Conservation (phyloP, 768 basidiomycete genomes). For the Leucocoprinus sp. region DNA sequence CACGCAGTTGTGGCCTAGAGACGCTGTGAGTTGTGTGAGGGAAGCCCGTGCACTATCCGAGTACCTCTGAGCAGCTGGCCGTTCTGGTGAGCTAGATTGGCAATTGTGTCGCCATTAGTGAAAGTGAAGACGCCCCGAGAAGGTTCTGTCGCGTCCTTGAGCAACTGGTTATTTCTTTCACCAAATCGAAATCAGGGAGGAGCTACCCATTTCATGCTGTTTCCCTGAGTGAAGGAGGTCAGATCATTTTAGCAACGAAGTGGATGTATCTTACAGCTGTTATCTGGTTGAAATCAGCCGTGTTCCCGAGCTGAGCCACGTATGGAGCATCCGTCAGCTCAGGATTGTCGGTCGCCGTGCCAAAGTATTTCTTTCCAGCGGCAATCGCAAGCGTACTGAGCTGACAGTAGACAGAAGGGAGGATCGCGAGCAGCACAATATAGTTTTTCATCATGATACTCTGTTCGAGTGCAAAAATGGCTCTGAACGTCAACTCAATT, state of each 20-base stretch:
- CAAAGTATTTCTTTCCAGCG: slow-evolving; percentile 41
- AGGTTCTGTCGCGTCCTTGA: slow-evolving; percentile 46
- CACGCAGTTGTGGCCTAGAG: slow-evolving; percentile 36
- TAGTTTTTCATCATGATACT: neutral
- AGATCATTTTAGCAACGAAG: neutral
- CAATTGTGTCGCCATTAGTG: slow-evolving; percentile 36
- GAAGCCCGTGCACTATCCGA: neutral
- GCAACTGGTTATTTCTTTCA: neutral
- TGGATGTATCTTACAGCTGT: slow-evolving; percentile 27
- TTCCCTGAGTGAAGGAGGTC: slow-evolving; percentile 19
- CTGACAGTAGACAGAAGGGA: slow-evolving; percentile 29
- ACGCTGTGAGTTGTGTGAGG: no score
- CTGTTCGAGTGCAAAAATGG: neutral
- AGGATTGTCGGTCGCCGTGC: slow-evolving; percentile 39
- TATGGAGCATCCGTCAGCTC: slow-evolving; percentile 36
- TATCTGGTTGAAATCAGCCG: slow-evolving; percentile 32
- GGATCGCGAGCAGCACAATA: slow-evolving; percentile 4
- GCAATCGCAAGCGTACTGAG: slow-evolving; percentile 39
- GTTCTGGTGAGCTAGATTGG: slow-evolving; percentile 35
- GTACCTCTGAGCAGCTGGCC: slow-evolving; percentile 39
- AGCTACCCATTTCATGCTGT: slow-evolving; percentile 45
- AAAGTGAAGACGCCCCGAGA: slow-evolving; percentile 41
- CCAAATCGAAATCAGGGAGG: no score
- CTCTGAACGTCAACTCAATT: neutral
- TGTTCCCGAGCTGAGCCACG: slow-evolving; percentile 29